Evolutionary conservation across 768 basidiomycete species (phyloP), one percentile per base, ranked within the genome.

Genomic region (Amanita molliuscula): DNA sequence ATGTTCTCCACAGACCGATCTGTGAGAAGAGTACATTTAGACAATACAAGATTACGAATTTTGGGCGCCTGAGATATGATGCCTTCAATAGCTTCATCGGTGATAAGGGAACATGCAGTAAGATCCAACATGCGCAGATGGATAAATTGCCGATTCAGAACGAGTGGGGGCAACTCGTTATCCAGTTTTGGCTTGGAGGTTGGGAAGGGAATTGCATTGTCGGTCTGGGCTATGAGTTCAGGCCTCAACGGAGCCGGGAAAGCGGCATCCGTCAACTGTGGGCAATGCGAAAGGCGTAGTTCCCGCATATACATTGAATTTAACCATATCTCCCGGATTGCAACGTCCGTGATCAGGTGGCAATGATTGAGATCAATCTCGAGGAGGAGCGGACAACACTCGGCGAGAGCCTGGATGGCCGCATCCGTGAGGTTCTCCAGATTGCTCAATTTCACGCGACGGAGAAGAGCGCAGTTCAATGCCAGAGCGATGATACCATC

Each of bases 321-420:
- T 9, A 76, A 70, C 88, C 94, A 94, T 28, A 98, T 76, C 55
- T 90, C 83, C 48, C 90, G 83, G 50, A 93, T 71, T 26, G 88
- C 75, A 11, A 72, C 62, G 60, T 96, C 84, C 15, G 90, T 85
- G 60, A 97, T 76, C 48, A 71, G 72, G 52, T 77, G 75, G 69
- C 93, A 93, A 54, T 81, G 76, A 59, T 89, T 84, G 59, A 99
- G 81, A 67, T 99, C 96, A 56, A 98, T 81, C 65, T 99, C 96
- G 50, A 99, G 78, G 21, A 99, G 77, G 45, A 92, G 74, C 1
- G 89, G 86, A 61, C 92, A 95, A 4, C 74, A 75, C 53, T 76
- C 76, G 29, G 87, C 86, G 45, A 99, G 74, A 28, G 81, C 75
- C 29, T 82, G 77, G 56, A 99, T 73, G 23, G 92, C 74, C 21